Percentiles rank a stretch among this genome's conserved stretches.
These are phyloP conservation scores for Venturia carpophila DNA, from an alignment of 2,329 filamentous ascomycete species.

Conservation along the genomic window DNA sequence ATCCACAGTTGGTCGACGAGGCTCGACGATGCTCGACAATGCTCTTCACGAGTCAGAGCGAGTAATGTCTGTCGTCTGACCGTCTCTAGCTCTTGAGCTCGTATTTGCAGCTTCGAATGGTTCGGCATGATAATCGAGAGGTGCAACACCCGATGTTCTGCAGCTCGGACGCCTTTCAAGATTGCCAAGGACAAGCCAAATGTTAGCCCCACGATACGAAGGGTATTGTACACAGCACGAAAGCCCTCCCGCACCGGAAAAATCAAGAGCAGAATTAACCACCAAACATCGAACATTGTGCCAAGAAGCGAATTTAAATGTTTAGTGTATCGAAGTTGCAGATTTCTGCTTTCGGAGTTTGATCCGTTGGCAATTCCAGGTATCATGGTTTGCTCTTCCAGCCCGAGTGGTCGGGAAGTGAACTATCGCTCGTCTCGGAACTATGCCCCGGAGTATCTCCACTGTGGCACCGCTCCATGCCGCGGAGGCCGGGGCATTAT, in stretches of 20 bases:
- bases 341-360: not conserved
- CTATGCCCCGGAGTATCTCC: not conserved
- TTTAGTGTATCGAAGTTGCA: not conserved
- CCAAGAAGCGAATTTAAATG: not conserved
- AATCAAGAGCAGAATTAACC: not conserved
- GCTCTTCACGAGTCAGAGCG: not conserved
- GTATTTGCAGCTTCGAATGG: not conserved
- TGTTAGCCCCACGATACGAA: no score
- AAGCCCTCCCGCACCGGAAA: not conserved
- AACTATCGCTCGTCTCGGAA: not conserved
- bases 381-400: not conserved
- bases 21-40: not conserved
- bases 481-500: no score
- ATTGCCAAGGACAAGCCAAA: not conserved
- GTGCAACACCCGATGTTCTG: not conserved
- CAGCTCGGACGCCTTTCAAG: not conserved
- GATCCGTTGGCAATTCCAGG: not conserved
- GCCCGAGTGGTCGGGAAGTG: not conserved
- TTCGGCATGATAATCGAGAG: not conserved
- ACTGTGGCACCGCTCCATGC: no score
- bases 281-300: not conserved
- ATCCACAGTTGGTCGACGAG: slow-evolving; percentile 2
- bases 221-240: not conserved
- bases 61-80: not conserved
- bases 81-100: not conserved